Evolutionary conservation across 345 rosid genomes (phyloP).

Genomic region (Eucalyptus marginata): DNA sequence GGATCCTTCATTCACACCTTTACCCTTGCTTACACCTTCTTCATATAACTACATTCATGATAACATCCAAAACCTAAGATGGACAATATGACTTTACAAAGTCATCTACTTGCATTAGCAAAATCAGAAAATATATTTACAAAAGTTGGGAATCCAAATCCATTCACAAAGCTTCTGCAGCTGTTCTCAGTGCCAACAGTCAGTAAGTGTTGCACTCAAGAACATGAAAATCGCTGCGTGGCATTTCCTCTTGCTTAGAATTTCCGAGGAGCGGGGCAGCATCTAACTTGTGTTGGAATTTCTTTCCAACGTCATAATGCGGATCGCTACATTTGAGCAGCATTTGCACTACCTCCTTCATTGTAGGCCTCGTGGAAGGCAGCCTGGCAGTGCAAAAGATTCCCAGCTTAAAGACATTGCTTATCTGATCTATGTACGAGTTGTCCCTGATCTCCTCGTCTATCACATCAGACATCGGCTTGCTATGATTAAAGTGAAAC

Average conservation of each 20-base stretch:
- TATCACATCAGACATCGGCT: constrained; percentile 7
- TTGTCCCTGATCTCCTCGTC: constrained; percentile 26
- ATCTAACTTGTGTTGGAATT: neutral
- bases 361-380: neutral
- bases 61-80: too few species aligned
- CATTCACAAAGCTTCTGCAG: neutral
- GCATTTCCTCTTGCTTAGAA: rapidly evolving
- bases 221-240: rapidly evolving
- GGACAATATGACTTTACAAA: rapidly evolving
- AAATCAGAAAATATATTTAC: neutral
- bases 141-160: neutral
- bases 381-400: constrained; percentile 13
- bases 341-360: neutral
- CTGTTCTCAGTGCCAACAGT: neutral
- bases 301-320: neutral
- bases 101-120: too few species aligned
- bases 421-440: constrained; percentile 17
- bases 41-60: too few species aligned
- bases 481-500: neutral
- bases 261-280: neutral
- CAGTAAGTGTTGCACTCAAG: neutral
- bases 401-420: constrained; percentile 37
- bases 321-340: neutral
- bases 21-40: too few species aligned
- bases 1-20: too few species aligned